Evolutionary conservation across 2,329 filamentous ascomycete genomes (phyloP).

Genomic region (Parascedosporium putredinis): DNA sequence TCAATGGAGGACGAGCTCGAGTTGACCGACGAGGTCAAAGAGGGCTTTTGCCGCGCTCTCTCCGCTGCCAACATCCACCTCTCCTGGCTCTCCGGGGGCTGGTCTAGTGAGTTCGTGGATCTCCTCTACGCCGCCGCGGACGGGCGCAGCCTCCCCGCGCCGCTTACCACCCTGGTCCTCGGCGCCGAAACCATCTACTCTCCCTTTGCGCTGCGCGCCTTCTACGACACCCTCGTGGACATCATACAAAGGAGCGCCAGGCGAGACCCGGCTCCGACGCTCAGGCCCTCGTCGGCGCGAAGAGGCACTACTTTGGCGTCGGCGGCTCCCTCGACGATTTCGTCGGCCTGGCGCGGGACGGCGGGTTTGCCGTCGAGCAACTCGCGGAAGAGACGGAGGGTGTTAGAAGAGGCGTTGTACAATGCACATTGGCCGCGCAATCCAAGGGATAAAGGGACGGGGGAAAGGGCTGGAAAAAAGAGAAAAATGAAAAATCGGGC

Average conservation of each 20-base stretch:
- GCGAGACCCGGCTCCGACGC: slow-evolving; percentile 29
- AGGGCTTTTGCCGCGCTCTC: slow-evolving; percentile 48
- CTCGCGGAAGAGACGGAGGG: slow-evolving; percentile 50
- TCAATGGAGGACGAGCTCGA: slow-evolving; percentile 52
- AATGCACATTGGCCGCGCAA: slow-evolving; percentile 10
- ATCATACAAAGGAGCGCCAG: slow-evolving; percentile 38
- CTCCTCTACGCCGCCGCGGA: slow-evolving; percentile 34
- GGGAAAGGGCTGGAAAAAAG: neutral
- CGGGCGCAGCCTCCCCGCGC: neutral
- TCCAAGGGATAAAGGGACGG: neutral
- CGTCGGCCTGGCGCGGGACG: slow-evolving; percentile 36
- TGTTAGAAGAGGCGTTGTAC: slow-evolving; percentile 50
- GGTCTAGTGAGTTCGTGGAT: slow-evolving; percentile 54
- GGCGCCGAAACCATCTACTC: slow-evolving; percentile 80
- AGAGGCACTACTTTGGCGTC: slow-evolving; percentile 75
- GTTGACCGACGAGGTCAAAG: slow-evolving; percentile 45
- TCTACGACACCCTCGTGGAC: slow-evolving; percentile 54
- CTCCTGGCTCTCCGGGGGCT: slow-evolving; percentile 64
- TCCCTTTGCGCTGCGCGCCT: slow-evolving; percentile 57
- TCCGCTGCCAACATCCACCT: slow-evolving; percentile 39
- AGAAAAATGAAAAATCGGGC: neutral
- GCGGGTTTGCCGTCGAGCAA: slow-evolving; percentile 37
- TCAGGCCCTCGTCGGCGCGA: slow-evolving; percentile 61
- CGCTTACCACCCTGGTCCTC: slow-evolving; percentile 42
- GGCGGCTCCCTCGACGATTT: slow-evolving; percentile 75